These are phyloP conservation scores for Fusarium musae DNA, from an alignment of 2,329 filamentous ascomycete species.

Conservation along the genomic window DNA sequence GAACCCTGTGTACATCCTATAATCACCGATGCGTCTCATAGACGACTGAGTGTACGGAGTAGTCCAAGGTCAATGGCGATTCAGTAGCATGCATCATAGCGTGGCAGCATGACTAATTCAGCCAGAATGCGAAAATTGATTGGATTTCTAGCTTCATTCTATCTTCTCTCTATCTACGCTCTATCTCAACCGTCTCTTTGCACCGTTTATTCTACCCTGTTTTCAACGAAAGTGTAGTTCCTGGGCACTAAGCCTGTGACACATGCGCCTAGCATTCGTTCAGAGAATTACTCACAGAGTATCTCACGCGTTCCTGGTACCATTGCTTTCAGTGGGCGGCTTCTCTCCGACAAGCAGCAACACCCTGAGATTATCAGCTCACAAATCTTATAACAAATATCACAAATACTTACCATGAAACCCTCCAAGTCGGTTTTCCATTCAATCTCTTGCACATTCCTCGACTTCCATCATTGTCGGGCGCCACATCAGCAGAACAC, in stretches of 20 bases:
- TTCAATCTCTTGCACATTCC: constrained; percentile 71
- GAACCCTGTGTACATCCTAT: background rate
- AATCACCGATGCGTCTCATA: background rate
- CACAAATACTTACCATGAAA: constrained; percentile 65
- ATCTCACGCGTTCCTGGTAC: background rate
- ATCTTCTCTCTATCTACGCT: background rate
- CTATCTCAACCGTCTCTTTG: background rate
- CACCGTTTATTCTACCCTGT: background rate
- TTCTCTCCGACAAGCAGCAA: constrained; percentile 31
- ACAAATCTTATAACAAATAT: background rate
- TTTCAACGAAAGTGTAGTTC: background rate
- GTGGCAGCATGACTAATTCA: background rate
- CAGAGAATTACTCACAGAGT: background rate
- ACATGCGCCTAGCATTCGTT: background rate
- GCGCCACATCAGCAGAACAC: constrained; percentile 72
- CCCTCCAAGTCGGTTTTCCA: constrained; percentile 64
- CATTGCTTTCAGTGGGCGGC: constrained; percentile 3
- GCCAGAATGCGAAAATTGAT: background rate
- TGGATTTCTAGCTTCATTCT: background rate
- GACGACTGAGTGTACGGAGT: background rate
- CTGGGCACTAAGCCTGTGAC: background rate
- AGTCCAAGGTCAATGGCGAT: background rate
- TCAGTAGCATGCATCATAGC: background rate
- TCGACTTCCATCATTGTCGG: constrained; percentile 69
- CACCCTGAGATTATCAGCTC: constrained; percentile 25